Evolutionary conservation across 208 protist genomes (phyloP).

Genomic region (Wallacemonas sp.): DNA sequence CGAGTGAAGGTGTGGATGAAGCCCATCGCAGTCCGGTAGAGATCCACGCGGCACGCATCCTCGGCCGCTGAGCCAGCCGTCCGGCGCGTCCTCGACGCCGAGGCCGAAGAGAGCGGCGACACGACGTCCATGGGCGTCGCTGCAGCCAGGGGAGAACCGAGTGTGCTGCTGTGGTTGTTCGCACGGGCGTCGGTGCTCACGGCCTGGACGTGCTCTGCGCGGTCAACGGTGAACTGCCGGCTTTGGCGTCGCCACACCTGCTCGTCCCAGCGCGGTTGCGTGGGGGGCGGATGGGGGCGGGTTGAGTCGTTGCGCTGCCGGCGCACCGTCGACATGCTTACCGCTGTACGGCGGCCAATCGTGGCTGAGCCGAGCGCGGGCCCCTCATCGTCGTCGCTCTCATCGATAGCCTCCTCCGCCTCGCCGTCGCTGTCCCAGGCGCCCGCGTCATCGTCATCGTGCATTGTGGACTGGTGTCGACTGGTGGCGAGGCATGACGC

Average conservation of each 20-base stretch:
- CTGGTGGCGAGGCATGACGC: not conserved
- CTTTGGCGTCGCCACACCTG: not conserved
- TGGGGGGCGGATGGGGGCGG: not conserved
- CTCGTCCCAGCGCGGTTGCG: constrained; percentile 3
- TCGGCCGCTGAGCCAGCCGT: not conserved
- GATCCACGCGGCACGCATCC: not conserved
- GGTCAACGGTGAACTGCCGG: not conserved
- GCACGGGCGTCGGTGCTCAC: not conserved
- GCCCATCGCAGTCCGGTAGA: not conserved
- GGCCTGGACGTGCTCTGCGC: not conserved
- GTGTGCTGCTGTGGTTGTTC: not conserved
- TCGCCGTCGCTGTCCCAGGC: not conserved
- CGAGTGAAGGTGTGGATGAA: constrained; percentile 16
- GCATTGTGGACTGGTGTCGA: not conserved
- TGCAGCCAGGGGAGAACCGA: too few relatives aligned
- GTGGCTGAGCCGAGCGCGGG: constrained; percentile 3
- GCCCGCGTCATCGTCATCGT: not conserved
- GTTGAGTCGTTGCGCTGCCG: not conserved
- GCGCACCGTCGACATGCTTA: not conserved
- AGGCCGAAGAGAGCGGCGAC: not conserved
- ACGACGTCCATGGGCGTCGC: too few relatives aligned
- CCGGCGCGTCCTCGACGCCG: not conserved
- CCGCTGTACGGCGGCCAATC: not conserved
- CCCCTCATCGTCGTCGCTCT: constrained; percentile 7
- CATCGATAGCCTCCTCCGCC: not conserved